A percentile compares a stretch with the other conserved stretches of the same genome.
Evolutionary conservation across 2,329 filamentous ascomycete genomes (phyloP).

Genomic region (Plenodomus lindquistii): DNA sequence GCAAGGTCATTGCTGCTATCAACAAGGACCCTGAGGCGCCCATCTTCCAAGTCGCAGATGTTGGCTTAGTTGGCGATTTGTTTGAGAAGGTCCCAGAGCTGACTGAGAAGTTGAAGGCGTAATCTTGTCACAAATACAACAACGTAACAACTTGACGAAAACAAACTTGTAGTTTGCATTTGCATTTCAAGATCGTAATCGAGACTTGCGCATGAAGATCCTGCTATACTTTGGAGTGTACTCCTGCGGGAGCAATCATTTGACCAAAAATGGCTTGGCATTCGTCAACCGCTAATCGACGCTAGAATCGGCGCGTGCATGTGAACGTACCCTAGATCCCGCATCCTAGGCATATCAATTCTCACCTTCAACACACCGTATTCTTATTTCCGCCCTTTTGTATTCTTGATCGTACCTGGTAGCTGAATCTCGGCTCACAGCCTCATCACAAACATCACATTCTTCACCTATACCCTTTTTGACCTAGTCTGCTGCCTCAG

Average conservation of each 20-base stretch:
- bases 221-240: no score
- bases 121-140: conserved; percentile 13
- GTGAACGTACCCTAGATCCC: conserved; percentile 3
- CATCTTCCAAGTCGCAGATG: conserved; percentile 97
- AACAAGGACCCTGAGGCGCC: conserved; percentile 98
- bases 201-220: no score
- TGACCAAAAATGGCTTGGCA: conserved; percentile 9
- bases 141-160: background rate
- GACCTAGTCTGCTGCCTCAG: background rate
- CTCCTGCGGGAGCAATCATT: no score
- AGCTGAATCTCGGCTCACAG: background rate
- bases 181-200: no score
- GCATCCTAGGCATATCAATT: no score
- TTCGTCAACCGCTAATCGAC: conserved; percentile 16
- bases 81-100: conserved; percentile 96
- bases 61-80: conserved; percentile 91
- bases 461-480: background rate
- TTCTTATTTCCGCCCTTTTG: no score
- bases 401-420: background rate
- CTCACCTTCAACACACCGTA: no score
- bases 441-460: background rate
- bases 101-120: conserved; percentile 84
- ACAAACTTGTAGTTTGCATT: no score
- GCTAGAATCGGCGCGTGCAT: conserved; percentile 9
- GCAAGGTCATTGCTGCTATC: conserved; percentile 98